Base-by-base conservation (phyloP, 2,329 filamentous ascomycete species). In the Colletotrichum orchidophilum region DNA sequence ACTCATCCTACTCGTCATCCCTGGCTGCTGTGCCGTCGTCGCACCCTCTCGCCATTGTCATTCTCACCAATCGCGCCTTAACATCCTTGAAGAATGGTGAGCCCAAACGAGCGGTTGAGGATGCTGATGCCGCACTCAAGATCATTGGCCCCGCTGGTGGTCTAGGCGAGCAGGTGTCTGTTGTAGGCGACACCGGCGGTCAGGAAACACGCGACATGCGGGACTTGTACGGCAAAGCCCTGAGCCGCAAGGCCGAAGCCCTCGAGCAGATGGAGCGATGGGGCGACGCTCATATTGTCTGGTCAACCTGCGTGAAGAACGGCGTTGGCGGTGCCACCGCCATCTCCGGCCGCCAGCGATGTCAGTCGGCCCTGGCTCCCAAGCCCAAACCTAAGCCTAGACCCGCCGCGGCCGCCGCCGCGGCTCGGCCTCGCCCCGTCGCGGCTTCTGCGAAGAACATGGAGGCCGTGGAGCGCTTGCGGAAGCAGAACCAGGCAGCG, bases 191-290 rank as follows among this genome's bases (percentile, higher is more conserved):
- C 6, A 88, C 87, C 66, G 83, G 85, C n/a, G 83, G 83, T 50
- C 87, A 91, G 39, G 87, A 92, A 66, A 84, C 85, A 24, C 96
- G 97, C 75, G 92, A 96, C 58, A 97, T 99, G 94, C 93, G 90
- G 73, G 95, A 97, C 21, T 93, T 97, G 73, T 98, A 93, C 78
- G 95, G 94, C 63, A 99, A 98, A 81, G 96, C 96, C 0, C 84
- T 98, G 33, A 96, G 94, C 83, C 92, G 96, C 64, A 98, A 98
- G 84, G 96, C 96, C 1, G 96, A 99, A 82, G 96, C 95, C 1
- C 86, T 98, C 8, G 96, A 99, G 81, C 93, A 97, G 78, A 92
- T 99, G 86, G 96, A 99, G 83, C 94, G 93, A 79, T 99, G 96
- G 96, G 83, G 84, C 3, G 96, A 98, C 61, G 96, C 96, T 1